Evolutionary conservation across 1,284 basidiomycete genomes (phyloP).

Genomic region (Mycena sp.): DNA sequence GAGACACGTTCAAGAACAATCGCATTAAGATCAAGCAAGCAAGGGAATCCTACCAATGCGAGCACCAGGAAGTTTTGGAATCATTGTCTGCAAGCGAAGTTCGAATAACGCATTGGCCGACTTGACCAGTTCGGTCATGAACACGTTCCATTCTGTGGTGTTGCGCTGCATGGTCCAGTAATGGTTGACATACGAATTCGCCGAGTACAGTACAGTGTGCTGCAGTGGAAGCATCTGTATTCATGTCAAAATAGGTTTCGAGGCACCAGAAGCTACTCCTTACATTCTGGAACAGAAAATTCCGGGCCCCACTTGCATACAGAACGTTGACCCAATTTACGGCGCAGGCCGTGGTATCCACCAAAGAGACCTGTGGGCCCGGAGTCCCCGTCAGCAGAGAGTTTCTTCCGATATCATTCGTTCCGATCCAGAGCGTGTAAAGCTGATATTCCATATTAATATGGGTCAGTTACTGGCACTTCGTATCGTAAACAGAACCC

Average conservation of each 20-base stretch:
- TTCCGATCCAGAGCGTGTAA: conserved; percentile 56
- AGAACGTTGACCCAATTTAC: conserved; percentile 52
- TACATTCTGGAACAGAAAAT: too few species aligned
- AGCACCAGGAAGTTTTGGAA: conserved; percentile 41
- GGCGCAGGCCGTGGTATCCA: conserved; percentile 51
- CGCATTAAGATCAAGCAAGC: too few species aligned
- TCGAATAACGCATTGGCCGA: conserved; percentile 52
- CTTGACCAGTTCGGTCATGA: conserved; percentile 53
- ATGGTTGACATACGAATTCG: conserved; percentile 48
- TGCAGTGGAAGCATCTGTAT: not conserved
- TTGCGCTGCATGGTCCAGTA: conserved; percentile 55
- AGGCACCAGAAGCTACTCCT: too few species aligned
- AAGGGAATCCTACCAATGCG: too few species aligned
- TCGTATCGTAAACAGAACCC: not conserved
- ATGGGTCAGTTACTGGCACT: not conserved
- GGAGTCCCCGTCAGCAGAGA: conserved; percentile 48
- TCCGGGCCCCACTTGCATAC: conserved; percentile 50
- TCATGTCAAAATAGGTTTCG: too few species aligned
- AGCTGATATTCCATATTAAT: conserved; percentile 35
- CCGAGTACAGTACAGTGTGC: conserved; percentile 48
- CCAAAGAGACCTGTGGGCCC: conserved; percentile 42
- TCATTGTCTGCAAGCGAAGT: conserved; percentile 49
- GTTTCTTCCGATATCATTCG: conserved; percentile 52
- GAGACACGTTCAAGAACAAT: too few species aligned
- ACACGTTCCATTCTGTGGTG: conserved; percentile 56